Base-by-base conservation (phyloP, 164 flowering plant species). In the Vitis rupestris region DNA sequence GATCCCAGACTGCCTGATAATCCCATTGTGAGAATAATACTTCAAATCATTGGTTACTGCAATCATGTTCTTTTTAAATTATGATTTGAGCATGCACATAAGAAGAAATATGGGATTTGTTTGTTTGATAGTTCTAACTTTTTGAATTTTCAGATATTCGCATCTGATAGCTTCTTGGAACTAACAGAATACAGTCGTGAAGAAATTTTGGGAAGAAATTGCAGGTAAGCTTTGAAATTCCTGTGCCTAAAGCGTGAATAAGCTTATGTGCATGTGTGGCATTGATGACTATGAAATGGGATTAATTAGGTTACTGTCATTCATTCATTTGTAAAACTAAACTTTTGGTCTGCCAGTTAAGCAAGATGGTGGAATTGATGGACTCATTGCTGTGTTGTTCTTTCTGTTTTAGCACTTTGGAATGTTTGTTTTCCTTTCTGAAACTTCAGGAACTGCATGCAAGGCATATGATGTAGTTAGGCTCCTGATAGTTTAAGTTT, bases 1-100 rank as follows among this genome's bases (percentile, higher is more conserved):
- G 99, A 95, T 83, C 99, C 99, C 2, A 90, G 99, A 78, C 83
- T 95, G 60, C 98, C 99, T 56, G 99, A 95, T 76, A 95, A 95
- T 65, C 99, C 99, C 79, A 95, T 95, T 78, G 99, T 95, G 83
- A 87, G 97, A 55, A 30, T 67, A 55, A 29, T 47, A 15, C 17
- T 48, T 59, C 30, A 70, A 11, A 31, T 14, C 15, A n/a, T n/a
- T 30, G 7, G 48, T n/a, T 16, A 52, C 12, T 37, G 10, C 30
- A n/a, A 51, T 13, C 12, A 14, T 37, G 29, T 62, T n/a, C 12
- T 14, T 65, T 47, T 48, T 13, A n/a, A 31, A 10, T 29, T 47
- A 37, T 31, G 13, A 15, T 44, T 30, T 27, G 19, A 50, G 13
- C 11, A 4, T 59, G 31, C 11, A 23, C 8, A 44, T 44, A 2